Conservation (phyloP, 768 basidiomycete genomes). For the Kwoniella botswanensis region DNA sequence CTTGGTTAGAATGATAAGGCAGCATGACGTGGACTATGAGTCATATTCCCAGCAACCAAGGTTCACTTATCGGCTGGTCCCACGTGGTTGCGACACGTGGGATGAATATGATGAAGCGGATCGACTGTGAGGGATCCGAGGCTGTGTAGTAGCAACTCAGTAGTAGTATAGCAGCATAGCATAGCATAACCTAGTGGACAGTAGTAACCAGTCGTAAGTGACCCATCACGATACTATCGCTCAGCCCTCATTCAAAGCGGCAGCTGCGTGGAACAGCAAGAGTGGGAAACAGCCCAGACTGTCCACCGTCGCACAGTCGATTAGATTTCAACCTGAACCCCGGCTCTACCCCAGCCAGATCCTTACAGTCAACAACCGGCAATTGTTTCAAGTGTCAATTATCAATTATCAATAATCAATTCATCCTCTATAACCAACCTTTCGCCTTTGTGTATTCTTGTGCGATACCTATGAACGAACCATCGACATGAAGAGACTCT, state of each 20-base stretch:
- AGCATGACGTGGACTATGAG: slow-evolving; percentile 11
- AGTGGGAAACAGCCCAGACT: no score
- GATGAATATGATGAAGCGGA: slow-evolving; percentile 6
- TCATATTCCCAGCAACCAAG: background rate
- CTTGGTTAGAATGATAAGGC: background rate
- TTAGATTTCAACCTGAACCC: no score
- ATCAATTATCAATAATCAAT: background rate
- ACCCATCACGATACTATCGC: no score
- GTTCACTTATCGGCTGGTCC: no score
- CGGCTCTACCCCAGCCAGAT: no score
- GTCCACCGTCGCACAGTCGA: no score
- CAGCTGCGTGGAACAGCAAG: no score
- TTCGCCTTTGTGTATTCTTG: background rate
- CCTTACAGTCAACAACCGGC: no score
- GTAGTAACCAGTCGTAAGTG: no score
- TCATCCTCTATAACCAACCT: background rate
- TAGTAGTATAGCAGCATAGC: background rate
- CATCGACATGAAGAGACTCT: slow-evolving; percentile 47
- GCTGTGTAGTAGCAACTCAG: background rate
- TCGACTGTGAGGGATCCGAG: slow-evolving; percentile 4
- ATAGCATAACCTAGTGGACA: background rate
- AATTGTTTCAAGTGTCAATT: no score
- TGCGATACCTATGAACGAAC: background rate
- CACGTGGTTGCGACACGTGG: background rate
- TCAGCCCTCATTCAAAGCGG: no score